Evolutionary conservation across 2,329 filamentous ascomycete genomes (phyloP), one percentile per base, ranked within the genome.

Genomic region (Paracamarosporium sp.): DNA sequence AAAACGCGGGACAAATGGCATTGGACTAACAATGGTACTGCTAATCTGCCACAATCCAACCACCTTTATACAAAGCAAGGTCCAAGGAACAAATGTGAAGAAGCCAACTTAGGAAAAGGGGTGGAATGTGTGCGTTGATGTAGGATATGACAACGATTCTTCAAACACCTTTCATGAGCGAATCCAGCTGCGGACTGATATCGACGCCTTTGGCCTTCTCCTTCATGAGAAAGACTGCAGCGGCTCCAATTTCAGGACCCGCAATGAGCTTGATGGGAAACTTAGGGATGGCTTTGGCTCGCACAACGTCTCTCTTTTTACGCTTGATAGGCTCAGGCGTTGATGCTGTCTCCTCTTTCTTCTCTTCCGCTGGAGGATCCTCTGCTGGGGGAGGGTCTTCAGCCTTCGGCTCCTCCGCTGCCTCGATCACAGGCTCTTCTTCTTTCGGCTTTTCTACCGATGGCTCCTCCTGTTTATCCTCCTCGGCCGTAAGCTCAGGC

Each of bases 191-290:
- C 43, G 57, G 57, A 11, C 4, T 38, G 41, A 72, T 60, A 45
- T 69, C 65, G 9, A 52, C 57, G 17, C 70, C 70, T 8, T 61
- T 63, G 40, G 64, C 65, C 55, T 67, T 71, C 52, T 67, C 63
- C 27, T 65, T 60, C 12, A 61, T 53, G 2, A 73, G 61, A 15
- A 62, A 51, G 30, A 63, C 52, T 1, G 69, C 56, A 9, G 67
- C 57, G 0, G 55, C 56, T 28, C 60, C 58, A 27, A 64, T 58
- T 46, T 66, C 62, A 28, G 33, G 50, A 3, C 61, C 62, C 5
- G 53, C 53, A 28, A 61, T 33, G 15, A 57, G 38, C 31, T 46
- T 55, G 31, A 58, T 47, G 15, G 48, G 47, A 12, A 57, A 45
- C 22, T 56, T 55, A 4, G 62, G 56, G 24, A 65, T 41, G 13